Evolutionary conservation across 2,329 filamentous ascomycete genomes (phyloP).

Genomic region (Ambrosiella cleistominuta): DNA sequence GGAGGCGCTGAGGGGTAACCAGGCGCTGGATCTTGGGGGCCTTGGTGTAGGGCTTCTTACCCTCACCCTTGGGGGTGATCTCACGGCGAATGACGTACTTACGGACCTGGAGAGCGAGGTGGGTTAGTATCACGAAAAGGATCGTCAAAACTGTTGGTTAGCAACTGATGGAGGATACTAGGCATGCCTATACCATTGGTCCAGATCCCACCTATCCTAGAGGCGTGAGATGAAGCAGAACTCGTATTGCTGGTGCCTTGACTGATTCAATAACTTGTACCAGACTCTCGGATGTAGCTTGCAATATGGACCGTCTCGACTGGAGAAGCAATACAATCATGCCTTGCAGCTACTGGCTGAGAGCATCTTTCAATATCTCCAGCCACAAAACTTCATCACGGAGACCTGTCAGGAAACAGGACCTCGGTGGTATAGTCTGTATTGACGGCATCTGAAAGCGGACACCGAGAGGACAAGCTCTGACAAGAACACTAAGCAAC

Average conservation of each 20-base stretch:
- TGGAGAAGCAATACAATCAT: neutral
- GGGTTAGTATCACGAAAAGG: slow-evolving; percentile 9
- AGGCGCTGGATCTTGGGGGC: slow-evolving; percentile 99
- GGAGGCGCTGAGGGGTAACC: slow-evolving; percentile 96
- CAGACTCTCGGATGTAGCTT: neutral
- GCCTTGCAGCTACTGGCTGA: slow-evolving; percentile 12
- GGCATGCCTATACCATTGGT: slow-evolving; percentile 7
- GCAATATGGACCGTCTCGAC: neutral
- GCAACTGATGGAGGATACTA: slow-evolving; percentile 16
- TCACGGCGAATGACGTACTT: slow-evolving; percentile 99
- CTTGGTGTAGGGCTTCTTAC: slow-evolving; percentile 98
- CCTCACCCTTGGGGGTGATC: slow-evolving; percentile 91
- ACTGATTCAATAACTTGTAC: neutral
- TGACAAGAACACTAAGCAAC: slow-evolving; percentile 9
- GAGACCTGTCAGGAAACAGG: neutral
- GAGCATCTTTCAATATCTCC: slow-evolving; percentile 5
- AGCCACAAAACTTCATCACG: slow-evolving; percentile 3
- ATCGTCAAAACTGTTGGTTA: slow-evolving; percentile 17
- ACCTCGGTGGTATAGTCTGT: neutral
- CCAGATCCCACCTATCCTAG: neutral
- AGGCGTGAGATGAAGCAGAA: neutral
- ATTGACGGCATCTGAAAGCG: slow-evolving; percentile 2
- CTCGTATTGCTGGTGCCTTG: slow-evolving; percentile 4
- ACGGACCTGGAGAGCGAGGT: slow-evolving; percentile 50
- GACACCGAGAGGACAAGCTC: slow-evolving; percentile 11